Base-by-base conservation (phyloP, 2,329 filamentous ascomycete genomes). In the Pseudogymnoascus sp. region DNA sequence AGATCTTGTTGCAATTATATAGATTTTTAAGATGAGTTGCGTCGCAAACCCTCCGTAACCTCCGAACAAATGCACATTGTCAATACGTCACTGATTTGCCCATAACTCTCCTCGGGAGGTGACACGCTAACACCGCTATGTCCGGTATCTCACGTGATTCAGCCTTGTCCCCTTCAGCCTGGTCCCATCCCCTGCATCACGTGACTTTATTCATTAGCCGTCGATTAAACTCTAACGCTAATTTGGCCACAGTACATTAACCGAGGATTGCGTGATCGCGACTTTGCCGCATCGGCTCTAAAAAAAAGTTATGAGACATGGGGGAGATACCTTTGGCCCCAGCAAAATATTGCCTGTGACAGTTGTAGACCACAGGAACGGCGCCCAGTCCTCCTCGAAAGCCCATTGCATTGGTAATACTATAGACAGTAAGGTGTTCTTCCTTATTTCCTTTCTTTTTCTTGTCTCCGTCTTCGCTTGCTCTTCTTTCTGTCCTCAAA, bases 361-460 rank as follows among this genome's bases (percentile, higher is more conserved):
- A 64, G 5, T 52, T 52, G 29, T 59, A 59, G 43, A 49, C 16
- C 55, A 59, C 35, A n/a, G 31, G 41, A 21, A 62, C 5, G 19
- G 45, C 33, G 33, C 45, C 63, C 29, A 62, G 31, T 23, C 31
- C 37, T 21, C 10, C 38, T 59, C 60, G 5, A 33, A 23, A 59
- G 16, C 39, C 60, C 37, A 35, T 26, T 39, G 5, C 14, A 39
- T 45, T 31, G 23, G 35, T 62, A 33, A 21, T 37, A 55, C n/a
- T 52, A 4, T 55, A 55, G 49, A 55, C 49, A 55, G 59, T 61
- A 63, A 39, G n/a, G 33, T 35, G 26, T 43, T 38, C 33, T 61
- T 31, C 35, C 49, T 43, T 39, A 55, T 62, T 66, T 64, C 61
- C 63, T 66, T 62, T 63, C 60, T 66, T 66, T 63, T 65, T 66